Evolutionary conservation across 169 alveolate genomes (phyloP), one percentile per base, ranked within the genome.

Genomic region (Plasmodium coatneyi): DNA sequence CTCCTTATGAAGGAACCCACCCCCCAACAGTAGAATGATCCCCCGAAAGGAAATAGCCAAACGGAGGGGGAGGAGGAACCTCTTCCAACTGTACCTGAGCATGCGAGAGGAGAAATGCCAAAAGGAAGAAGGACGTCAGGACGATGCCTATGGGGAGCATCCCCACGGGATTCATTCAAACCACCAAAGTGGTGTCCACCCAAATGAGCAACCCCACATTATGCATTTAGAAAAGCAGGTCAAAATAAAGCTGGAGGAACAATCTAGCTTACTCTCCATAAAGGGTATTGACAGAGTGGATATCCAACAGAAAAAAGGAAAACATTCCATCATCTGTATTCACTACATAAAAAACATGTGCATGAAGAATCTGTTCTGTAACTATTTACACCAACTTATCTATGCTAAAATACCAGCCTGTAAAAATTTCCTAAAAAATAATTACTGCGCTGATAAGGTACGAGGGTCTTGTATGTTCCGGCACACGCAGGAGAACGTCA

Each of bases 341-440:
- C 99, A 98, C 83, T 98, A 99, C 98, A 96, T 98, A 76, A 96
- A 97, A 80, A 98, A 98, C 52, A 97, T 97, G 97, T 98, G 99
- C 92, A 97, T 97, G 98, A 98, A 98, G 82, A 99, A 98, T 56
- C 98, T 97, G 72, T 96, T 95, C 87, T 98, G 99, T 93, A 99
- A 98, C 82, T 98, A 97, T 92, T 93, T 98, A 19, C 99, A 98
- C 81, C 98, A 97, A 34, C 92, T 96, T 22, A 98, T 96, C 16
- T 95, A 96, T 92, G 96, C 97, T 19, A 93, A 98, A 82, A 97
- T 97, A 97, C 99, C 99, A 28, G 96, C 98, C 16, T 97, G 99
- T 84, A 96, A 96, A 79, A 96, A 94, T 49, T 95, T 92, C 78
- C 95, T 96, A 56, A 97, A 97, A 87, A 95, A 96, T 83, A 96